phyloP scores from a whole-genome alignment of 495 filamentous ascomycete genomes.

The Parachaetomium inaequale region DNA sequence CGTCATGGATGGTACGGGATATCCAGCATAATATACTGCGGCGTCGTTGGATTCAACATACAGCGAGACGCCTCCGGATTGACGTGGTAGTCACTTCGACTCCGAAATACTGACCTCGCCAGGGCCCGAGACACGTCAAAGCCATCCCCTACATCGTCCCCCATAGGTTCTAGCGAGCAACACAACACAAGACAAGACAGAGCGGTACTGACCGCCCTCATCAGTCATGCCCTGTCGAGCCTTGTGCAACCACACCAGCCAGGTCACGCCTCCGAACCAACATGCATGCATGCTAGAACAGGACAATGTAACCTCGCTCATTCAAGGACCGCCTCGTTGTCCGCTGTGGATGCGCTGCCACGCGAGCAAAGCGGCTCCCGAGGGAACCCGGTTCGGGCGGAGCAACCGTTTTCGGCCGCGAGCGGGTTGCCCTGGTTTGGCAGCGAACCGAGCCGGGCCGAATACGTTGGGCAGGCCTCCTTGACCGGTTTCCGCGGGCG shows the following conservation, averaged over 20 bases:
- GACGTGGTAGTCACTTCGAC: no score
- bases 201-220: not conserved
- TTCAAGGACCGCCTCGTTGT: not conserved
- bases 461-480: not conserved
- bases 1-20: not conserved
- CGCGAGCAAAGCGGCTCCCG: not conserved
- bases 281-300: slow-evolving; percentile 10
- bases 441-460: slow-evolving; percentile 10
- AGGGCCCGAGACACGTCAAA: not conserved
- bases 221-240: no score
- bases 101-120: no score
- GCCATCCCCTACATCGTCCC: not conserved
- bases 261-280: not conserved
- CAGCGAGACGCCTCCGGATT: not conserved
- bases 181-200: no score
- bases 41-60: not conserved
- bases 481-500: not conserved
- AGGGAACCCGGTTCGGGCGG: not conserved
- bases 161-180: not conserved
- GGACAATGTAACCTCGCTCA: not conserved
- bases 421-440: not conserved
- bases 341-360: not conserved
- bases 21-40: not conserved
- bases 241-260: not conserved
- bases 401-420: slow-evolving; percentile 6